Conservation (phyloP, 768 basidiomycete species). For the Tricholoma saponaceum region DNA sequence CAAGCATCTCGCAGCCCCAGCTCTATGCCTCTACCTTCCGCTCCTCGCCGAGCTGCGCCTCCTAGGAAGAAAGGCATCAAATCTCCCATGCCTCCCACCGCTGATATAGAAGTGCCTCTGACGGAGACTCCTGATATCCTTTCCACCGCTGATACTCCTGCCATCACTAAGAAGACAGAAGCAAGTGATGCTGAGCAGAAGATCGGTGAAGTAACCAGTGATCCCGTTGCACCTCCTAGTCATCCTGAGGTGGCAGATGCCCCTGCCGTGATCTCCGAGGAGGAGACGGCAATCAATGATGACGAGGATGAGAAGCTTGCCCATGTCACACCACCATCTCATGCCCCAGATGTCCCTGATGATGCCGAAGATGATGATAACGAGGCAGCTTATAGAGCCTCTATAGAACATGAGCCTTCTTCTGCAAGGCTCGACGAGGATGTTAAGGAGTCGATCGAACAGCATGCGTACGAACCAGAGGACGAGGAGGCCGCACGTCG, state of each 20-base stretch:
- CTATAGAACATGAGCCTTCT: not conserved
- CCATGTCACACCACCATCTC: not conserved
- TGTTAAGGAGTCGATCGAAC: slow-evolving; percentile 2
- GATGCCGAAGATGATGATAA: slow-evolving; percentile 3
- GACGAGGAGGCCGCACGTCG: slow-evolving; percentile 50
- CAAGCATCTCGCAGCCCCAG: slow-evolving; percentile 37
- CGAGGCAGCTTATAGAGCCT: not conserved
- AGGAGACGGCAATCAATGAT: not conserved
- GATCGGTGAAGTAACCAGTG: slow-evolving; percentile 6
- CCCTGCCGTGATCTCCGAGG: not conserved
- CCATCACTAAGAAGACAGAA: slow-evolving; percentile 2
- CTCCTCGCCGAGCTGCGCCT: slow-evolving; percentile 69
- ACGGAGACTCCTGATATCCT: slow-evolving; percentile 5
- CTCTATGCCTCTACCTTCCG: slow-evolving; percentile 72
- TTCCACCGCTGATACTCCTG: not conserved
- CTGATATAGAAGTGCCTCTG: slow-evolving; percentile 10
- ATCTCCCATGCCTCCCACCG: slow-evolving; percentile 27
- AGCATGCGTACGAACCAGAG: slow-evolving; percentile 26
- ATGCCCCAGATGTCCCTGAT: not conserved
- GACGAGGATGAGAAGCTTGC: not conserved
- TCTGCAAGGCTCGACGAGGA: slow-evolving; percentile 4
- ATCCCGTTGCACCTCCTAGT: slow-evolving; percentile 3
- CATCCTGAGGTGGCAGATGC: not conserved
- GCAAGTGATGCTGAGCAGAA: slow-evolving; percentile 15
- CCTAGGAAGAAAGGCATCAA: slow-evolving; percentile 65